These are phyloP conservation scores for Alternaria sp. DNA, from an alignment of 2,329 filamentous ascomycete species.

Conservation along the genomic window DNA sequence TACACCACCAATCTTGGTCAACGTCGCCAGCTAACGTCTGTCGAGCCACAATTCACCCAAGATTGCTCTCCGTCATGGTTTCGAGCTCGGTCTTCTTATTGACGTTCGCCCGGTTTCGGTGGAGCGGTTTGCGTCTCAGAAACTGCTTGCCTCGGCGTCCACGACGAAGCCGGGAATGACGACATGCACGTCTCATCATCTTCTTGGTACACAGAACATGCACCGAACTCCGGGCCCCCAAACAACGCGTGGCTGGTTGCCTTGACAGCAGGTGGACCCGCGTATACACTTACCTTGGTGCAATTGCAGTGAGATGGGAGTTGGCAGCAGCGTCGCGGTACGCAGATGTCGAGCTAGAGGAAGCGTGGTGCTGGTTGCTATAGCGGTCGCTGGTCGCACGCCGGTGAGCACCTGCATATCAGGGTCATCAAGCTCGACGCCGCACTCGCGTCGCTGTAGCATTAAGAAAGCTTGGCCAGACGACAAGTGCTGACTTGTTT, in stretches of 20 bases:
- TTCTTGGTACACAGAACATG: neutral
- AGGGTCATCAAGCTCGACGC: neutral
- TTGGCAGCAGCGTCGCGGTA: neutral
- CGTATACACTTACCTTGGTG: neutral
- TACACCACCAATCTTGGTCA: neutral
- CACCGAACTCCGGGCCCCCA: neutral
- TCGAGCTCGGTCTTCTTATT: neutral
- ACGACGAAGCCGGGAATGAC: slow-evolving; percentile 9
- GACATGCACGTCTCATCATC: slow-evolving; percentile 19
- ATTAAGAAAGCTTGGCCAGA: slow-evolving; percentile 5
- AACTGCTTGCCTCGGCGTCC: neutral
- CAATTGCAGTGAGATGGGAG: neutral
- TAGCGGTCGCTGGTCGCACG: neutral
- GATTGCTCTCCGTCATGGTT: neutral
- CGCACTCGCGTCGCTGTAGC: neutral
- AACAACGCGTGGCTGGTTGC: slow-evolving; percentile 7
- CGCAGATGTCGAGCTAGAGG: neutral
- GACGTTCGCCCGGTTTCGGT: neutral
- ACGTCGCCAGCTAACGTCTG: neutral
- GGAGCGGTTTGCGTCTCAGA: slow-evolving; percentile 1
- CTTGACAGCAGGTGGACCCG: slow-evolving; percentile 14
- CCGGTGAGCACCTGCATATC: neutral
- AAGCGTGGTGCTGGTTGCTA: neutral
- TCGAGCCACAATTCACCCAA: neutral
- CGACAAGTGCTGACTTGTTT: slow-evolving; percentile 8